A percentile compares a stretch with the other conserved stretches of the same genome.
Conservation (phyloP, 1,284 basidiomycete genomes). For the Ceratobasidium sp. region DNA sequence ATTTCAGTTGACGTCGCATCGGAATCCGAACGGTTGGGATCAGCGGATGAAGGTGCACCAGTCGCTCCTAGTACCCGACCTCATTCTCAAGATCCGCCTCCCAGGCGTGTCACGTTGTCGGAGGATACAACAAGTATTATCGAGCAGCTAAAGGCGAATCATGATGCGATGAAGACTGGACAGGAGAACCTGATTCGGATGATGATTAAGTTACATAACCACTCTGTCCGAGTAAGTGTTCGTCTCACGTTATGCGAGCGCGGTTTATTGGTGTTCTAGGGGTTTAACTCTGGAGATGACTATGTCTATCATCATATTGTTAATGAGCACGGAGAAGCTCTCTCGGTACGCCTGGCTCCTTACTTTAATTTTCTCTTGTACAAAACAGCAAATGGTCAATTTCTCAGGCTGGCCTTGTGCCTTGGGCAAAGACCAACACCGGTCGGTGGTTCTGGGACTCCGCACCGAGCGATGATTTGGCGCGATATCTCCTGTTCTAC, state of each 20-base stretch:
- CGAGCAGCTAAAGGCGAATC: background rate
- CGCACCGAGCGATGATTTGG: background rate
- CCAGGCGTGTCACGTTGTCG: too few species aligned
- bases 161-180: background rate
- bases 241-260: background rate
- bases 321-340: slow-evolving; percentile 6
- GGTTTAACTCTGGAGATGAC: too few species aligned
- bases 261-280: background rate
- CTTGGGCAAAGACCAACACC: too few species aligned
- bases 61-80: too few species aligned
- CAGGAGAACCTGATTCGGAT: background rate
- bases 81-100: too few species aligned
- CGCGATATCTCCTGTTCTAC: slow-evolving; percentile 1
- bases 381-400: too few species aligned
- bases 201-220: background rate
- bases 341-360: background rate
- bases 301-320: background rate
- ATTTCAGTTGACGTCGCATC: too few species aligned
- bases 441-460: too few species aligned
- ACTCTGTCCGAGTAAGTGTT: background rate
- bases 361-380: background rate
- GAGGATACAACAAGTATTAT: too few species aligned
- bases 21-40: too few species aligned
- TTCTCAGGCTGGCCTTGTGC: too few species aligned
- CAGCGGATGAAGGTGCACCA: too few species aligned